Conservation (phyloP, 352 stramenopile species). For the Pythium rishiriense region DNA sequence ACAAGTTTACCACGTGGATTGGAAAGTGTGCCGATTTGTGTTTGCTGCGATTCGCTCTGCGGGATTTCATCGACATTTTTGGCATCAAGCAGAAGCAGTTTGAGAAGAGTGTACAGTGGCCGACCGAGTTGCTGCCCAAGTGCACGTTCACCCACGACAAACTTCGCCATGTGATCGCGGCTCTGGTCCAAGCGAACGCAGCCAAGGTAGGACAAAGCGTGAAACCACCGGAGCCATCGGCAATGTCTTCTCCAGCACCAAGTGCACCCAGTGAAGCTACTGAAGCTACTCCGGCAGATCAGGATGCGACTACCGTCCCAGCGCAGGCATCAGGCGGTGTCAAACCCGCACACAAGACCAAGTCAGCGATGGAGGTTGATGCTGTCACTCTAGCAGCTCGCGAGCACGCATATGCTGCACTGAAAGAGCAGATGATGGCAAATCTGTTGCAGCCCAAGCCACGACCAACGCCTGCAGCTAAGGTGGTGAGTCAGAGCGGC, state of each 20-base stretch:
- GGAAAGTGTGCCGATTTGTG: slow-evolving; percentile 46
- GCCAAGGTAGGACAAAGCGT: background rate
- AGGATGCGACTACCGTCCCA: background rate
- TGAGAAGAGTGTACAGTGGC: slow-evolving; percentile 43
- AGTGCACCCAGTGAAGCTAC: background rate
- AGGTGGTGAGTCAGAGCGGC: background rate
- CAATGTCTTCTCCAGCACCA: background rate
- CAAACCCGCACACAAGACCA: slow-evolving; percentile 24
- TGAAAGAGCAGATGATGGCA: slow-evolving; percentile 63
- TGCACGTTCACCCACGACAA: slow-evolving; percentile 55
- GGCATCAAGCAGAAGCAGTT: slow-evolving; percentile 29
- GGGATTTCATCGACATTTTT: slow-evolving; percentile 54
- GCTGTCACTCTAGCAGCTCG: slow-evolving; percentile 32
- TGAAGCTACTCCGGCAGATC: background rate
- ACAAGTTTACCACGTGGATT: slow-evolving; percentile 61
- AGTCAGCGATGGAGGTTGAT: slow-evolving; percentile 9
- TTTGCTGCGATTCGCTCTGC: slow-evolving; percentile 55
- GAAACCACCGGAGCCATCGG: background rate
- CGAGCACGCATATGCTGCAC: slow-evolving; percentile 59
- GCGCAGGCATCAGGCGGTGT: background rate
- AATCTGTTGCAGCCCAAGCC: slow-evolving; percentile 41
- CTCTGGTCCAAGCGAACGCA: background rate
- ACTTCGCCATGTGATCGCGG: slow-evolving; percentile 47
- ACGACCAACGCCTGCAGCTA: slow-evolving; percentile 12
- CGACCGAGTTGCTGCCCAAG: slow-evolving; percentile 59